These are phyloP conservation scores for Melanopsichium pennsylvanicum DNA, from an alignment of 1,284 basidiomycete genomes.

Conservation along the genomic window DNA sequence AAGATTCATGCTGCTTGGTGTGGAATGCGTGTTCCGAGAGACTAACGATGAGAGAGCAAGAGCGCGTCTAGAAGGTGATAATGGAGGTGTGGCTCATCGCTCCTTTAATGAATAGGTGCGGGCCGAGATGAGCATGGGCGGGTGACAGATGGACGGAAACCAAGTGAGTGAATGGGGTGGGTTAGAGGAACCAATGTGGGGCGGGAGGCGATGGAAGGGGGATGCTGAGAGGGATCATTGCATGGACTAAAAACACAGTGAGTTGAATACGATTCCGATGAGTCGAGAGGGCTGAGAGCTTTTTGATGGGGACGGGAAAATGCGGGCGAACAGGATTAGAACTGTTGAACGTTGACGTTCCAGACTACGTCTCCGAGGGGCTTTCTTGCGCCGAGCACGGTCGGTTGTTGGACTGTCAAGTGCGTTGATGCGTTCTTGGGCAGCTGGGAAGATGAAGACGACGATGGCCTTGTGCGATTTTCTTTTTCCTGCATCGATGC, in stretches of 20 bases:
- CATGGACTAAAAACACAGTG: no score
- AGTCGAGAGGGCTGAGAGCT: conserved; percentile 4
- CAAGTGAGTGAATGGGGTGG: neutral
- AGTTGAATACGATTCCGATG: conserved; percentile 8
- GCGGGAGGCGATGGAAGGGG: no score
- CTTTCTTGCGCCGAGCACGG: conserved; percentile 26
- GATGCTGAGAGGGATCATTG: no score
- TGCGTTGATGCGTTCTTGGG: conserved; percentile 34
- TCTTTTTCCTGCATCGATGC: conserved; percentile 34
- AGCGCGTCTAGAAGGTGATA: conserved; percentile 11
- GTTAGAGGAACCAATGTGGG: neutral
- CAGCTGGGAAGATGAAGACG: conserved; percentile 6
- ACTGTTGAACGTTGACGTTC: conserved; percentile 45
- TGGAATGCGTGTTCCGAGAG: conserved; percentile 30
- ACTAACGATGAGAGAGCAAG: conserved; percentile 1
- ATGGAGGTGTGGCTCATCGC: conserved; percentile 9
- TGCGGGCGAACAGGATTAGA: conserved; percentile 8
- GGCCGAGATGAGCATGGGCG: conserved; percentile 11
- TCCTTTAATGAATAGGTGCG: conserved; percentile 3
- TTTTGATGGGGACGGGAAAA: conserved; percentile 3
- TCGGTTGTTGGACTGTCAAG: conserved; percentile 36
- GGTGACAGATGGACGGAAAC: no score
- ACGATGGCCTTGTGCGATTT: conserved; percentile 7
- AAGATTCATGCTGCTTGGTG: conserved; percentile 17
- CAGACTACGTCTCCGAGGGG: conserved; percentile 36